phyloP scores from a whole-genome alignment of 1,139 yeast species.

The Nakaseomyces nivariensis region DNA sequence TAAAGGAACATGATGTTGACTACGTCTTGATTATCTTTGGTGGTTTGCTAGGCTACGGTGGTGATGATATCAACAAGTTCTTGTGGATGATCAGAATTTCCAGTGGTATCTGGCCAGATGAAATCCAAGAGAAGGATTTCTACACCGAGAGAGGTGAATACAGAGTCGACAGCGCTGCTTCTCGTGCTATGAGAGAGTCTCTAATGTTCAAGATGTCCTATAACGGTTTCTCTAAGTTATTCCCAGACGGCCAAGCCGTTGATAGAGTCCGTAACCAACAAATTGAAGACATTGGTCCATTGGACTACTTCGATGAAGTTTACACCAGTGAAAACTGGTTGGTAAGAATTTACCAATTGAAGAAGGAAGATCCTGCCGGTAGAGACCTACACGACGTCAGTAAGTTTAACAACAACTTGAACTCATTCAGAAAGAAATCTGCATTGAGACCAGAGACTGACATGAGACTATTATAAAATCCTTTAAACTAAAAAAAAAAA shows the following conservation, averaged over 20 bases:
- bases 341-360: constrained; percentile 88
- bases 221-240: constrained; percentile 73
- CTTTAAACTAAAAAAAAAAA: background rate
- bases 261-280: constrained; percentile 88
- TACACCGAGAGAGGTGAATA: constrained; percentile 85
- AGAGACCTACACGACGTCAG: constrained; percentile 51
- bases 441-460: constrained; percentile 48
- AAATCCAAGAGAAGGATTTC: constrained; percentile 72
- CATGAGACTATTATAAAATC: constrained; percentile 16
- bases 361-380: constrained; percentile 80
- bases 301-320: constrained; percentile 83
- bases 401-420: constrained; percentile 34
- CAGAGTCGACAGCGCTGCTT: constrained; percentile 71
- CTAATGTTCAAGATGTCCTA: constrained; percentile 93
- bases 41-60: constrained; percentile 86
- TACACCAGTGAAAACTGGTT: constrained; percentile 96
- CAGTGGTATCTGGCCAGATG: constrained; percentile 99
- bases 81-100: constrained; percentile 98
- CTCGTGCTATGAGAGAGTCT: constrained; percentile 77
- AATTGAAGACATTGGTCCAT: constrained; percentile 52
- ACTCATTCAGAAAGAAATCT: constrained; percentile 36
- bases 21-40: constrained; percentile 91
- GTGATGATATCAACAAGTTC: constrained; percentile 95
- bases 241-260: constrained; percentile 49
- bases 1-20: constrained; percentile 89